Conservation (phyloP, 2,329 filamentous ascomycete genomes). For the Fusarium piperis region DNA sequence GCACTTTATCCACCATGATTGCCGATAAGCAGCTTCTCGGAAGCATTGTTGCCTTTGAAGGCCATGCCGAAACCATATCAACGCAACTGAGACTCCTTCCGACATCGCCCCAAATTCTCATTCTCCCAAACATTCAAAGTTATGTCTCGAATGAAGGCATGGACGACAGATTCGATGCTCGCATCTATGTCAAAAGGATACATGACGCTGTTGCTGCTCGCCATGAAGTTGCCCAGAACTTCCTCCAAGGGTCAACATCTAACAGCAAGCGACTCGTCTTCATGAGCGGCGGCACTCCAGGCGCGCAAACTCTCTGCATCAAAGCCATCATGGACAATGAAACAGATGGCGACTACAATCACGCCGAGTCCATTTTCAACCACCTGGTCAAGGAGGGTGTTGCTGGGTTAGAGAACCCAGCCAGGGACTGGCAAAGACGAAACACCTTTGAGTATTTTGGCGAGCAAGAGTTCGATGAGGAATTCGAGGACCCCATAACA, state of each 20-base stretch:
- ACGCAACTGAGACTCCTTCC: constrained; percentile 70
- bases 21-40: constrained; percentile 48
- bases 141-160: constrained; percentile 52
- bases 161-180: constrained; percentile 44
- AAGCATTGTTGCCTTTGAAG: constrained; percentile 69
- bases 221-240: constrained; percentile 59
- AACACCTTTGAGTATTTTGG: constrained; percentile 32
- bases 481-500: constrained; percentile 59
- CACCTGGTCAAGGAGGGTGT: constrained; percentile 61
- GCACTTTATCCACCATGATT: constrained; percentile 38
- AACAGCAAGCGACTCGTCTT: constrained; percentile 66
- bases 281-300: constrained; percentile 66
- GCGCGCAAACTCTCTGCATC: constrained; percentile 65
- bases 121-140: constrained; percentile 62
- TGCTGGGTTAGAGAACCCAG: constrained; percentile 46
- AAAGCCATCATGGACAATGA: constrained; percentile 62
- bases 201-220: constrained; percentile 61
- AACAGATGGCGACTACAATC: constrained; percentile 58
- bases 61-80: constrained; percentile 62
- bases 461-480: constrained; percentile 25
- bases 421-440: constrained; percentile 33
- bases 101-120: constrained; percentile 65
- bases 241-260: constrained; percentile 58
- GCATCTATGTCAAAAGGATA: constrained; percentile 56
- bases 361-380: constrained; percentile 62